A percentile compares a stretch with the other conserved stretches of the same genome.
Evolutionary conservation across 495 filamentous ascomycete genomes (phyloP).

Genomic region (Aspergillus haitiensis): DNA sequence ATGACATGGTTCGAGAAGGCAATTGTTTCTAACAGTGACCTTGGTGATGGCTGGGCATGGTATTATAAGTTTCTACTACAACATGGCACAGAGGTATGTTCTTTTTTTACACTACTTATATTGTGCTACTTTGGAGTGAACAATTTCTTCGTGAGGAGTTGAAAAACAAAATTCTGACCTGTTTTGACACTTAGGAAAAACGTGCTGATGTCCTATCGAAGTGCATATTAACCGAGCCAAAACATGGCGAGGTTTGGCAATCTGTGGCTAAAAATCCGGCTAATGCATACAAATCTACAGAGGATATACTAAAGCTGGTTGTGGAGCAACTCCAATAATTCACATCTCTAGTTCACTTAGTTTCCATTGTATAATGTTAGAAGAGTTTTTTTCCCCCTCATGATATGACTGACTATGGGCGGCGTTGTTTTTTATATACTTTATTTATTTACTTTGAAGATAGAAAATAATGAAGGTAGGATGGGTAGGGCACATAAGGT

Average conservation of each 20-base stretch:
- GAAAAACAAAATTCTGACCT: background rate
- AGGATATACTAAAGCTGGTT: constrained; percentile 81
- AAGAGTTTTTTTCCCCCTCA: background rate
- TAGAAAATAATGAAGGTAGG: no score
- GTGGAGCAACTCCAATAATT: constrained; percentile 38
- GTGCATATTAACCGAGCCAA: constrained; percentile 74
- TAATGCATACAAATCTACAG: constrained; percentile 68
- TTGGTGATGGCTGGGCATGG: constrained; percentile 97
- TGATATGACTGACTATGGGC: no score
- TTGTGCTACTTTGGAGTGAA: background rate
- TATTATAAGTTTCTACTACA: constrained; percentile 89
- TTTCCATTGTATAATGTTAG: background rate
- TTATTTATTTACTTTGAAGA: no score
- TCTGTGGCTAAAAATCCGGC: constrained; percentile 78
- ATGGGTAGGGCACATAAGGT: no score
- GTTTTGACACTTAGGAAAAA: constrained; percentile 63
- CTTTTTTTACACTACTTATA: background rate
- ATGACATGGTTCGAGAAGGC: constrained; percentile 97
- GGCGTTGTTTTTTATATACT: no score
- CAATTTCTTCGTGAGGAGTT: background rate
- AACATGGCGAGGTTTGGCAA: constrained; percentile 93
- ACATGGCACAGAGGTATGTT: constrained; percentile 75
- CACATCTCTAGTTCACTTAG: background rate
- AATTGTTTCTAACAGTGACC: constrained; percentile 76
- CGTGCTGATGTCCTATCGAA: constrained; percentile 73